phyloP scores from a whole-genome alignment of 1,139 yeast genomes.

The Zygoascus sp. region DNA sequence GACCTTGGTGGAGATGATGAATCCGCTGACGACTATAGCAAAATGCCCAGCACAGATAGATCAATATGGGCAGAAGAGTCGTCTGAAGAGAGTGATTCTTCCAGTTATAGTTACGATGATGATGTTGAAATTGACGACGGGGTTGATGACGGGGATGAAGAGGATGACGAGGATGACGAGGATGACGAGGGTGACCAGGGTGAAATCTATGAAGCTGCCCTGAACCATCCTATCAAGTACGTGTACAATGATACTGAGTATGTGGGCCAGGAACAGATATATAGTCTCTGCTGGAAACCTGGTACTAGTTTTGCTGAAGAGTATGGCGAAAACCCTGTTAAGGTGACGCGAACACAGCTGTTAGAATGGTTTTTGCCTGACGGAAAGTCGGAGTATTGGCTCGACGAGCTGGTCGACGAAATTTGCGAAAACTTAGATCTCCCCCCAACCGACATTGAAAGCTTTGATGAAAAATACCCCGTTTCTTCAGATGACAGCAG shows the following conservation, averaged over 20 bases:
- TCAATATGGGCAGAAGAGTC: too few relatives aligned
- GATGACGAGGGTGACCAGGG: not conserved
- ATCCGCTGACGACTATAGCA: slow-evolving; percentile 13
- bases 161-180: not conserved
- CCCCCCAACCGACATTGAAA: too few relatives aligned
- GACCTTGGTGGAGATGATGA: slow-evolving; percentile 19
- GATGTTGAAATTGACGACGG: not conserved
- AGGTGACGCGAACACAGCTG: not conserved
- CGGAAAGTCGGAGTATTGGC: not conserved
- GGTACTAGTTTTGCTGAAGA: not conserved
- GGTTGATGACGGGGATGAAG: not conserved
- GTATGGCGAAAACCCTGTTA: not conserved
- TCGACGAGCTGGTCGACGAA: not conserved
- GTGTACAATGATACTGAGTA: not conserved
- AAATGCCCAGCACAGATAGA: not conserved
- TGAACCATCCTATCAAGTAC: not conserved
- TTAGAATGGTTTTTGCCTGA: not conserved
- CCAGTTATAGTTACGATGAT: too few relatives aligned
- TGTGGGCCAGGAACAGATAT: not conserved
- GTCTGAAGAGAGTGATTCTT: too few relatives aligned
- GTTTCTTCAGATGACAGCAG: not conserved
- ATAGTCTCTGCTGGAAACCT: not conserved
- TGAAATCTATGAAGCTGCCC: not conserved
- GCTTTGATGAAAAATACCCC: too few relatives aligned
- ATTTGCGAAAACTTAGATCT: not conserved